Percentiles rank a stretch among this genome's conserved stretches.
Evolutionary conservation across 169 alveolate genomes (phyloP).

Genomic region (Ichthyophthirius multifiliis): DNA sequence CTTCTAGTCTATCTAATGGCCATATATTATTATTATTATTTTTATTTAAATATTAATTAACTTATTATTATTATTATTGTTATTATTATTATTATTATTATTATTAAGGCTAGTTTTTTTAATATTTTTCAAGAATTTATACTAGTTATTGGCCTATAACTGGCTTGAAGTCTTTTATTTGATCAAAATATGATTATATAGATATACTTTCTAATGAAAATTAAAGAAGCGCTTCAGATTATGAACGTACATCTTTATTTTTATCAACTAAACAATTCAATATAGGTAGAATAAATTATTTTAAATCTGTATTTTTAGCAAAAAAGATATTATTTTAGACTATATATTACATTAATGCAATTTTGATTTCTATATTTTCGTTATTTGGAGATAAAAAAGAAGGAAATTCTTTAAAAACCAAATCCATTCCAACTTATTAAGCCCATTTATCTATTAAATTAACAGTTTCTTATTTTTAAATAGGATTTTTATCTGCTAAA

Average conservation of each 20-base stretch:
- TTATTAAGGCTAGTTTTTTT: not conserved
- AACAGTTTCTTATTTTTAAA: not conserved
- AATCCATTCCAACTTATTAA: not conserved
- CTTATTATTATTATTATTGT: not conserved
- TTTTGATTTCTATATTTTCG: not conserved
- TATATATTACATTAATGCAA: not conserved
- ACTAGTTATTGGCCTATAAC: not conserved
- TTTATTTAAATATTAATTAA: not conserved
- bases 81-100: not conserved
- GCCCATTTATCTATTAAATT: not conserved
- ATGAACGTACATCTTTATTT: not conserved
- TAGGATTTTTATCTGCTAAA: not conserved
- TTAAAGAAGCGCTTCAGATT: not conserved
- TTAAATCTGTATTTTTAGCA: not conserved
- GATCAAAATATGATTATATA: not conserved
- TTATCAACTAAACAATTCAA: not conserved
- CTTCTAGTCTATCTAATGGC: constrained; percentile 2
- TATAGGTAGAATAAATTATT: not conserved
- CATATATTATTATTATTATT: not conserved
- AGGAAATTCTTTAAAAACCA: not conserved
- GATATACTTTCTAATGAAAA: not conserved
- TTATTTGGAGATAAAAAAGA: not conserved
- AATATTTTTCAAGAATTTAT: not conserved
- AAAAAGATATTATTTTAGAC: not conserved
- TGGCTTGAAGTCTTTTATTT: not conserved